phyloP scores from a whole-genome alignment of 2,329 filamentous ascomycete genomes.

The Lojkania enalia region DNA sequence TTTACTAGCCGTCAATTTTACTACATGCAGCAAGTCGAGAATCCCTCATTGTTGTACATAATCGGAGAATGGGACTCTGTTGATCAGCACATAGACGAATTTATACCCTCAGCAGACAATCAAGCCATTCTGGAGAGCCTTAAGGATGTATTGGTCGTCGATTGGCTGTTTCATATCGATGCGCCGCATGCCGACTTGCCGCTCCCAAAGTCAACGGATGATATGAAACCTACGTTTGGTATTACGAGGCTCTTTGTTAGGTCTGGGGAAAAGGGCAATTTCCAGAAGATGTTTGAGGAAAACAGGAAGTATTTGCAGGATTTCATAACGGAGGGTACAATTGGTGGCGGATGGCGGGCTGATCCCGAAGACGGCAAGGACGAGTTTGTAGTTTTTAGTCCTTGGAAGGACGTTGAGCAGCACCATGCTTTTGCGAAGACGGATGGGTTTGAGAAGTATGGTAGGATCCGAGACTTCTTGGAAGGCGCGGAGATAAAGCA shows the following conservation, averaged over 20 bases:
- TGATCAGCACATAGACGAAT: constrained; percentile 47
- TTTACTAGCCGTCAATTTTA: constrained; percentile 44
- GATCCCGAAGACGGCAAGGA: constrained; percentile 42
- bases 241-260: constrained; percentile 43
- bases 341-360: constrained; percentile 47
- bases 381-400: constrained; percentile 49
- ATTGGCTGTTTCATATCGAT: constrained; percentile 51
- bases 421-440: constrained; percentile 41
- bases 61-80: constrained; percentile 52
- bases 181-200: constrained; percentile 39
- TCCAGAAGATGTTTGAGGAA: constrained; percentile 30
- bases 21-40: constrained; percentile 50
- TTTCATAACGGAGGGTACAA: constrained; percentile 29
- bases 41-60: constrained; percentile 48
- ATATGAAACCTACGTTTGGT: constrained; percentile 18
- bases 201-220: constrained; percentile 17
- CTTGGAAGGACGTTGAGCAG: constrained; percentile 44
- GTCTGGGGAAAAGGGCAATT: constrained; percentile 22
- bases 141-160: constrained; percentile 44
- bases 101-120: constrained; percentile 50
- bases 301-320: constrained; percentile 30
- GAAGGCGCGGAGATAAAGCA: constrained; percentile 31
- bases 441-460: constrained; percentile 36
- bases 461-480: constrained; percentile 19
- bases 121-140: constrained; percentile 44